Conservation (phyloP, 352 stramenopile genomes). For the Halophytophthora batemanensis region DNA sequence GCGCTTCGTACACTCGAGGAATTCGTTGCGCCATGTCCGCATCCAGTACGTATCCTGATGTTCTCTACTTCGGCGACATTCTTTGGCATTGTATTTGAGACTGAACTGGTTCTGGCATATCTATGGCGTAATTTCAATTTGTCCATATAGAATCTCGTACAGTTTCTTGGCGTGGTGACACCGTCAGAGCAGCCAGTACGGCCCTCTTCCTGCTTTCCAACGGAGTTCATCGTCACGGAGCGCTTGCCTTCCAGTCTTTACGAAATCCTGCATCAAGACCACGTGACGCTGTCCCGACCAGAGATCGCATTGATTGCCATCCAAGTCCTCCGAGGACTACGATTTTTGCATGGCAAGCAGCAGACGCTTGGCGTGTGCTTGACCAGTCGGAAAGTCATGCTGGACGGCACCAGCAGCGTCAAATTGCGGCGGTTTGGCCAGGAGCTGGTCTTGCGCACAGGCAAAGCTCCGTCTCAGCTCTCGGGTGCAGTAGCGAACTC, state of each 20-base stretch:
- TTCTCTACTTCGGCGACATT: neutral
- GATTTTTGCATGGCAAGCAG: constrained; percentile 37
- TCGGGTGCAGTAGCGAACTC: constrained; percentile 6
- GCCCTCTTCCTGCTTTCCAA: constrained; percentile 1
- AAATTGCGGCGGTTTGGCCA: constrained; percentile 57
- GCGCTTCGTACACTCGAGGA: constrained; percentile 27
- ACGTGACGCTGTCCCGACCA: constrained; percentile 24
- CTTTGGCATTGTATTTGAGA: neutral
- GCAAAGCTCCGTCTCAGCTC: constrained; percentile 21
- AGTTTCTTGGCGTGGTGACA: constrained; percentile 40
- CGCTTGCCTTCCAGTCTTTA: constrained; percentile 45
- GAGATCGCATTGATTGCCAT: constrained; percentile 50
- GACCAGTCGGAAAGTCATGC: constrained; percentile 71
- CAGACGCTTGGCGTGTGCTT: constrained; percentile 43
- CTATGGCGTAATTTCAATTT: neutral
- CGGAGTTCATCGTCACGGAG: constrained; percentile 41
- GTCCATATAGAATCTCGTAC: constrained; percentile 34
- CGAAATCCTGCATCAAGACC: constrained; percentile 48
- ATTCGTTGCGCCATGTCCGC: constrained; percentile 21
- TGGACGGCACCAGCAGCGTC: constrained; percentile 30
- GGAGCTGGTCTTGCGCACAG: constrained; percentile 29
- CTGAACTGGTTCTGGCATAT: neutral
- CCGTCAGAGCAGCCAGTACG: constrained; percentile 1
- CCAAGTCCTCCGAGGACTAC: constrained; percentile 37
- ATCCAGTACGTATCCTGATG: constrained; percentile 30